These are phyloP conservation scores for Chlamydomonas sp. DNA, from an alignment of 139 green algal species.

Conservation along the genomic window DNA sequence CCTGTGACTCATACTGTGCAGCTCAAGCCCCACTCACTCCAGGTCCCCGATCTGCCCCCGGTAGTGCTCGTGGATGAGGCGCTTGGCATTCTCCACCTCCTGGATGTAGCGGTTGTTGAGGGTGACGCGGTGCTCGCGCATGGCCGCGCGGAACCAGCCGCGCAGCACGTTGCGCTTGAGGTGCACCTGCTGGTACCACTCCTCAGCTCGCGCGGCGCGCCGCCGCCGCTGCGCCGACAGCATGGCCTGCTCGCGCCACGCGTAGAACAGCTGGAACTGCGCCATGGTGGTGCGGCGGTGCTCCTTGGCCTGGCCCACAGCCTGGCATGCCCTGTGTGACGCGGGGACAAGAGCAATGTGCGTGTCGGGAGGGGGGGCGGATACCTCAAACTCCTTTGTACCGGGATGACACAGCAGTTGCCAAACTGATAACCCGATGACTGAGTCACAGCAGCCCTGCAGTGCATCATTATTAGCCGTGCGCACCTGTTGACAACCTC, in stretches of 20 bases:
- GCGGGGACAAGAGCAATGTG: background rate
- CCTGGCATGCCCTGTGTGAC: slow-evolving; percentile 27
- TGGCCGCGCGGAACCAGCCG: slow-evolving; percentile 35
- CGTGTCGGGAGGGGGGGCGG: background rate
- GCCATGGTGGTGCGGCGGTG: slow-evolving; percentile 3
- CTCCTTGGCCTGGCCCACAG: slow-evolving; percentile 42
- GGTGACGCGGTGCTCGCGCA: slow-evolving; percentile 36
- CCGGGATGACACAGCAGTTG: background rate
- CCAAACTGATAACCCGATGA: background rate
- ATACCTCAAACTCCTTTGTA: too few species aligned
- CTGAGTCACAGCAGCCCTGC: too few species aligned
- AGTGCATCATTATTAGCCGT: background rate
- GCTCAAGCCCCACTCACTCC: background rate
- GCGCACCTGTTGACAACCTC: slow-evolving; percentile 23
- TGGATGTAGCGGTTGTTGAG: slow-evolving; percentile 27
- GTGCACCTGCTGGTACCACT: slow-evolving; percentile 42
- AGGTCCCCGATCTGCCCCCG: slow-evolving; percentile 28
- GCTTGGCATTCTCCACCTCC: slow-evolving; percentile 35
- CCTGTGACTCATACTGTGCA: too few species aligned
- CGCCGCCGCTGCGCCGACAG: background rate
- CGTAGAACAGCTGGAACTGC: slow-evolving; percentile 42
- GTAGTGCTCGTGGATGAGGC: slow-evolving; percentile 30
- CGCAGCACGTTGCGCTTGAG: slow-evolving; percentile 48
- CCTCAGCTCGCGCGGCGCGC: slow-evolving; percentile 11
- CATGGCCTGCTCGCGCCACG: slow-evolving; percentile 42